These are phyloP conservation scores for Globisporangium lucens DNA, from an alignment of 352 stramenopile species.

Conservation along the genomic window DNA sequence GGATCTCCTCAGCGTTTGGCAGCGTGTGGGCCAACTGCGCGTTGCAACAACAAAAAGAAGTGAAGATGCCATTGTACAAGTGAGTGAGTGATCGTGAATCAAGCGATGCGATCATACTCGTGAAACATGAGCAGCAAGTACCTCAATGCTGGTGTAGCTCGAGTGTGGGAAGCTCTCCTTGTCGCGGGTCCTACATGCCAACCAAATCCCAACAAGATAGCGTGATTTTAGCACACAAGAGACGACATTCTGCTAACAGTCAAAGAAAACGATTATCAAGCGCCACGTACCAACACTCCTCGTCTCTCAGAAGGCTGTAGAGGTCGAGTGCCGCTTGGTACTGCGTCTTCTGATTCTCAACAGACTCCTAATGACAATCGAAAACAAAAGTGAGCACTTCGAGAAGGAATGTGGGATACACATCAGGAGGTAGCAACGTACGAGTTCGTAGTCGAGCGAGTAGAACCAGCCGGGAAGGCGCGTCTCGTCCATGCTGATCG, in stretches of 20 bases:
- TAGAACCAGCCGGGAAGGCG: constrained; percentile 71
- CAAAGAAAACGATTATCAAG: background rate
- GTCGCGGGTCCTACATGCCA: constrained; percentile 48
- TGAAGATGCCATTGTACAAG: background rate
- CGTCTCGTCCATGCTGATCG: constrained; percentile 39
- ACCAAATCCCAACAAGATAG: background rate
- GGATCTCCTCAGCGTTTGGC: constrained; percentile 19
- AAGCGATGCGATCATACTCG: background rate
- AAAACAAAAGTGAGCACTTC: background rate
- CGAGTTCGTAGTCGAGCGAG: constrained; percentile 45
- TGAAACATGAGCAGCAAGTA: constrained; percentile 11
- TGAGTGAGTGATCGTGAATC: background rate
- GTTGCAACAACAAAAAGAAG: background rate
- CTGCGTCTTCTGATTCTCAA: constrained; percentile 42
- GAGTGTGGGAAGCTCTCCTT: constrained; percentile 80
- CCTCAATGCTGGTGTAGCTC: constrained; percentile 69
- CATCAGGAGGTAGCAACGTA: constrained; percentile 18
- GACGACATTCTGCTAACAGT: background rate
- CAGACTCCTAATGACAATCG: constrained; percentile 28
- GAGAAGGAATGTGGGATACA: background rate
- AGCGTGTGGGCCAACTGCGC: constrained; percentile 30
- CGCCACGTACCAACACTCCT: constrained; percentile 54
- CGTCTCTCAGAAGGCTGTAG: constrained; percentile 65
- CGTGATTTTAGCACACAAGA: background rate
- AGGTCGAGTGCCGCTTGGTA: constrained; percentile 49